These are phyloP conservation scores for Alternaria sp. DNA, from an alignment of 2,329 filamentous ascomycete species.

Conservation along the genomic window DNA sequence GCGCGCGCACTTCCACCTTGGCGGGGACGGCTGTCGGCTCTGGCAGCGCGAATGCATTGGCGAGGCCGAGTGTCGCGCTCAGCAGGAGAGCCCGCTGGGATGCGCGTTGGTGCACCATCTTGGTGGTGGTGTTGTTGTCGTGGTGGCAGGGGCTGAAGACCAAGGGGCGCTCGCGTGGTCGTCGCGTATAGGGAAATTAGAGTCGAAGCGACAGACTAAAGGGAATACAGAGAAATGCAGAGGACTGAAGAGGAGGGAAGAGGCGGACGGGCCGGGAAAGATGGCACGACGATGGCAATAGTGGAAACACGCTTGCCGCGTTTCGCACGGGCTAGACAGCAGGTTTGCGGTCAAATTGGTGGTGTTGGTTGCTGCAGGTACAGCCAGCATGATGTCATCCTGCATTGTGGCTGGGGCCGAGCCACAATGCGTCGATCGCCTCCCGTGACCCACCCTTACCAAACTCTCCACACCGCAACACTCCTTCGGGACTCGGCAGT, in stretches of 20 bases:
- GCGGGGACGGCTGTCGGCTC: constrained; percentile 40
- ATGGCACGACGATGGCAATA: not conserved
- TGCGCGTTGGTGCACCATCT: constrained; percentile 21
- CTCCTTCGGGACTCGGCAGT: not conserved
- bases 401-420: not conserved
- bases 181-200: not conserved
- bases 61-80: constrained; percentile 25
- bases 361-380: constrained; percentile 13
- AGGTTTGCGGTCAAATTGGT: constrained; percentile 10
- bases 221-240: constrained; percentile 4
- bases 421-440: not conserved
- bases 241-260: not conserved
- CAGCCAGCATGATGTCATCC: constrained; percentile 13
- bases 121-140: constrained; percentile 3
- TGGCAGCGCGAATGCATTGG: constrained; percentile 38
- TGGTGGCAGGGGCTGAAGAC: not conserved
- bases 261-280: not conserved
- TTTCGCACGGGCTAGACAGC: constrained; percentile 3
- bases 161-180: constrained; percentile 4
- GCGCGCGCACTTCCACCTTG: constrained; percentile 36
- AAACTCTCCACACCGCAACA: not conserved
- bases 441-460: constrained; percentile 1
- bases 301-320: constrained; percentile 2
- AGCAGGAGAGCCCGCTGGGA: constrained; percentile 32
- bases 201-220: constrained; percentile 17